Base-by-base conservation (phyloP, 2,329 filamentous ascomycete genomes). In the Talaromyces marneffei region DNA sequence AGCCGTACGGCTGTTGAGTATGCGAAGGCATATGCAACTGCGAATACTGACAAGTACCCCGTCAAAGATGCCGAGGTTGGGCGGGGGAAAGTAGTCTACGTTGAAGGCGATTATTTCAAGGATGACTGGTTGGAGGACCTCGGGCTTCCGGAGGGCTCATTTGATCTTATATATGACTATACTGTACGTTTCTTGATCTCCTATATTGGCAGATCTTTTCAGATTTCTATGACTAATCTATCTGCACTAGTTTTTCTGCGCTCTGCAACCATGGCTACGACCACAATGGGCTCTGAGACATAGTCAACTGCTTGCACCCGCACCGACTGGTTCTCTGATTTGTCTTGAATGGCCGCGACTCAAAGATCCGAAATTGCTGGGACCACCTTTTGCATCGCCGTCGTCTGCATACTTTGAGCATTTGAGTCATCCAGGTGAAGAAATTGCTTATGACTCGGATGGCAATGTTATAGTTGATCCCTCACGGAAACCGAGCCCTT, bases 261-360 rank as follows among this genome's bases (percentile, higher is more conserved):
- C 85, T 27, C 75, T 87, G 56, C 77, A 80, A 10, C 83, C 79
- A 0, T 72, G 74, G 0, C 71, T 86, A 61, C 79, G 85, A n/a
- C 80, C 84, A 0, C 68, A 74, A 25, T 88, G 85, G 85, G 81
- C 85, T 2, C 72, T 77, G 16, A 79, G 83, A 20, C 82, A 84
- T 71, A 78, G 77, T 4, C 74, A 82, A 59, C 76, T 87, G 7
- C 78, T 87, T 10, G 74, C 80, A 14, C 74, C 79, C 14, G 72
- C 75, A 1, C 73, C 72, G 2, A 64, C 63, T 2, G 84, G 84
- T 5, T 75, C 78, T 54, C 76, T 87, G 59, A 78, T 87, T 54
- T 87, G 85, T 74, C 82, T 96, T 64, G 91, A 96, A 72, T 95
- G 89, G 72, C 91, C 91, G 9, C 85, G 87, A 1, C 82, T 84